phyloP scores from a whole-genome alignment of 345 rosid genomes.

The Lumnitzera littorea region DNA sequence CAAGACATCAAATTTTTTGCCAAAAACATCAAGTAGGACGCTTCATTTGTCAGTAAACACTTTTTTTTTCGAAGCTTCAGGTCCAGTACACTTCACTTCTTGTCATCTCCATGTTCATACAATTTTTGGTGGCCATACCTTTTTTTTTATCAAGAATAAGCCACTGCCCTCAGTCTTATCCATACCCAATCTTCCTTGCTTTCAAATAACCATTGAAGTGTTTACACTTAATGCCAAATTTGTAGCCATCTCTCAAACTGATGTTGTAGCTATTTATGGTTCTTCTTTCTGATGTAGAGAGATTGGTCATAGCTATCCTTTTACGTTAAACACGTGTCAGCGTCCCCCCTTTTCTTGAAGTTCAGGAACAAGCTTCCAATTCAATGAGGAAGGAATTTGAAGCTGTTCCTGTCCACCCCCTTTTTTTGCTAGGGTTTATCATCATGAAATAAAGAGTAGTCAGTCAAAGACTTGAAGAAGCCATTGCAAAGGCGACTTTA shows the following conservation, averaged over 20 bases:
- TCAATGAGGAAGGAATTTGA: constrained; percentile 1
- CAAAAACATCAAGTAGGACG: constrained; percentile 1
- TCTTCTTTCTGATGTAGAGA: too few species aligned
- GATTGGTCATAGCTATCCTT: too few species aligned
- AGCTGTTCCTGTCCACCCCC: neutral
- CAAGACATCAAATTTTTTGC: constrained; percentile 6
- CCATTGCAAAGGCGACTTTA: constrained; percentile 1
- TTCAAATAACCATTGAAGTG: constrained; percentile 29
- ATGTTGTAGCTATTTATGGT: too few species aligned
- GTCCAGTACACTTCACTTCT: constrained; percentile 1
- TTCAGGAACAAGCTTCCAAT: constrained; percentile 2
- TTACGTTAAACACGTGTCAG: too few species aligned
- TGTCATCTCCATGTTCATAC: neutral
- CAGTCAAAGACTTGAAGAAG: too few species aligned
- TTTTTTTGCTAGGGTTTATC: too few species aligned
- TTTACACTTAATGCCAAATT: constrained; percentile 15
- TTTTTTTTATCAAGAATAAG: constrained; percentile 9
- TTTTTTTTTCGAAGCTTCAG: constrained; percentile 4
- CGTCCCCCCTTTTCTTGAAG: neutral
- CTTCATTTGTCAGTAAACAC: neutral
- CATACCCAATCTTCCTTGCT: constrained; percentile 17
- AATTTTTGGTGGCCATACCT: constrained; percentile 7
- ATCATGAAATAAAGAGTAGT: too few species aligned
- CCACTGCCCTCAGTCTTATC: constrained; percentile 10
- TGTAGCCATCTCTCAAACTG: neutral